These are phyloP conservation scores for Penicillium sp. DNA, from an alignment of 2,329 filamentous ascomycete species.

Conservation along the genomic window DNA sequence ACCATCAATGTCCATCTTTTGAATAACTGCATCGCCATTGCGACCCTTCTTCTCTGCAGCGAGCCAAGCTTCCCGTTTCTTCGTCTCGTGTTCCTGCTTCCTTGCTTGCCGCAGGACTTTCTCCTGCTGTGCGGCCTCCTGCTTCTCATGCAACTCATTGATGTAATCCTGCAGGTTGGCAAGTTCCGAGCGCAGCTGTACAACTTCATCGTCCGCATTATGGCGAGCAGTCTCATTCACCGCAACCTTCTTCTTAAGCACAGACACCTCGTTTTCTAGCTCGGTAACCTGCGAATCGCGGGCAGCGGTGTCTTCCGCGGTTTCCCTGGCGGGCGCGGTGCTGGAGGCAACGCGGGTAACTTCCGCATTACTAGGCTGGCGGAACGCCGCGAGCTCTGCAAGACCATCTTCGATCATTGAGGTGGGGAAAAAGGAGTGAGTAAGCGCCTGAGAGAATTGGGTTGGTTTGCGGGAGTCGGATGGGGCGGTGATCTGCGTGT, in stretches of 20 bases:
- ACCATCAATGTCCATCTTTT: constrained; percentile 39
- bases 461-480: constrained; percentile 16
- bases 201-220: constrained; percentile 36
- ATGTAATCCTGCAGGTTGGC: constrained; percentile 39
- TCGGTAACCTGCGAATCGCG: constrained; percentile 30
- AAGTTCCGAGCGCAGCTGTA: constrained; percentile 39
- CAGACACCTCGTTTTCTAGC: constrained; percentile 43
- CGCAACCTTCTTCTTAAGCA: constrained; percentile 40
- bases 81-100: constrained; percentile 43
- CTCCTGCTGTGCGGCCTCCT: constrained; percentile 35
- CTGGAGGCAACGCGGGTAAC: constrained; percentile 18
- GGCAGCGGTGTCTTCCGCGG: constrained; percentile 22
- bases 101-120: constrained; percentile 37
- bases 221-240: constrained; percentile 40
- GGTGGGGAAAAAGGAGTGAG: constrained; percentile 40
- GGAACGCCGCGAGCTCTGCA: constrained; percentile 37
- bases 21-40: constrained; percentile 43
- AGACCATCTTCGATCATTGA: constrained; percentile 44
- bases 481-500: constrained; percentile 37
- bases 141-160: constrained; percentile 41
- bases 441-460: constrained; percentile 41
- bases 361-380: constrained; percentile 25
- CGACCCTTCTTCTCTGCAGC: constrained; percentile 46
- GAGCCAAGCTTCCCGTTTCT: constrained; percentile 46
- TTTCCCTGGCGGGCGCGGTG: constrained; percentile 8